Base-by-base conservation (phyloP, 805 yeast genomes). In the Schwanniomyces sp. region DNA sequence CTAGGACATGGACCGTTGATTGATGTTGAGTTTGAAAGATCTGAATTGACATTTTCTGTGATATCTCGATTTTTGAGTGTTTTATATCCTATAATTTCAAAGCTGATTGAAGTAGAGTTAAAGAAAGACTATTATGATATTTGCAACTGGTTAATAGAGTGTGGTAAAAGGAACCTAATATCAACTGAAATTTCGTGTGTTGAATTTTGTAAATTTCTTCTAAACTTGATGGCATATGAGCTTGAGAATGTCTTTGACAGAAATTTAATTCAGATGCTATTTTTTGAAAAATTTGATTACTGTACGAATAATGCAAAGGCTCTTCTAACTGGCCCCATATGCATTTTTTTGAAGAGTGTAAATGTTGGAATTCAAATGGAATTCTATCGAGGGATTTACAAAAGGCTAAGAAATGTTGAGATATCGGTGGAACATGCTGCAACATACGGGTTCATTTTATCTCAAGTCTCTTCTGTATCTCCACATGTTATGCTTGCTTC, bases 121-220 rank as follows among this genome's bases (percentile, higher is more conserved):
- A 52, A 58, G 16, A 67, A 67, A 3, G 85, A 81, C 42, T 72
- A 75, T 39, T 57, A 55, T 32, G 86, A 82, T 52, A 70, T 84
- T 16, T 64, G 72, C 34, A 58, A 64, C 1, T 84, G 81, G 75
- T 50, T 81, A 7, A 36, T 68, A 2, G 54, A 62, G 14, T 63
- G 82, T 41, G 70, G 72, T 4, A 63, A 66, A 1, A 78, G 72
- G 28, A 55, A 61, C 2, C 60, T 78, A 41, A 61, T 82, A 11
- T 55, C 66, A 43, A 75, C 81, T 0, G 72, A 67, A 18, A 17
- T 21, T 1, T 66, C 79, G 1, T 52, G 57, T 3, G 21, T 55
- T 1, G 63, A 61, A 18, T 62, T 75, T 17, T 57, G 74, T 3
- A 54, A 53, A 11, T 58, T 80, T 3, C 48, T 72, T 6, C 46